phyloP scores from a whole-genome alignment of 768 basidiomycete species.

The Xerocomellus dryophilus region DNA sequence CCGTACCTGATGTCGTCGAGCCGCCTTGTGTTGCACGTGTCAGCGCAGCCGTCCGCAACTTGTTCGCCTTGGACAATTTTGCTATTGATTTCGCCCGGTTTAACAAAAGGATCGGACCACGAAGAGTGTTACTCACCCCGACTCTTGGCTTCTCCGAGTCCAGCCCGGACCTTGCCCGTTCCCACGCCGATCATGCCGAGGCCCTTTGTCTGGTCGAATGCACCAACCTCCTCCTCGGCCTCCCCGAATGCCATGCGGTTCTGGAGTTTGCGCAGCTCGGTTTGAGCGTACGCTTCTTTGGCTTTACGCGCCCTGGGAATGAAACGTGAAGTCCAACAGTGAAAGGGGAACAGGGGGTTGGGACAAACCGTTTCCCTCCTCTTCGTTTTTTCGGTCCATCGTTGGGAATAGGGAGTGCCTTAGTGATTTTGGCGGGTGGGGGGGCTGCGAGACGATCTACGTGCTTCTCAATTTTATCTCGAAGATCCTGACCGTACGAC shows the following conservation, averaged over 20 bases:
- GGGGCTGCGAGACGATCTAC: conserved; percentile 91
- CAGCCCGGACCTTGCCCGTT: conserved; percentile 87
- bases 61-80: conserved; percentile 94
- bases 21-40: conserved; percentile 64
- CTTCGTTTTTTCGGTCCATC: conserved; percentile 95
- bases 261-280: conserved; percentile 93
- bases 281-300: conserved; percentile 98
- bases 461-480: conserved; percentile 89
- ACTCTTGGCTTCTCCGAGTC: conserved; percentile 84
- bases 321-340: neutral
- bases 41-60: conserved; percentile 82
- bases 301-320: conserved; percentile 81
- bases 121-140: conserved; percentile 57
- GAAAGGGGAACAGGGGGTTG: neutral
- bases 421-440: conserved; percentile 88
- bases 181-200: conserved; percentile 92
- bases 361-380: conserved; percentile 83
- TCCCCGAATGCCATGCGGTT: conserved; percentile 96
- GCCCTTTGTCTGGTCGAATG: conserved; percentile 97
- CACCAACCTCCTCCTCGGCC: conserved; percentile 93
- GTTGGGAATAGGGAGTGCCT: conserved; percentile 90
- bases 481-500: conserved; percentile 74
- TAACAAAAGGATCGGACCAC: neutral
- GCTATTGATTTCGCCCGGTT: conserved; percentile 46
- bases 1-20: conserved; percentile 69